Base-by-base conservation (phyloP, 2,329 filamentous ascomycete genomes). In the Podosphaera aphanis region DNA sequence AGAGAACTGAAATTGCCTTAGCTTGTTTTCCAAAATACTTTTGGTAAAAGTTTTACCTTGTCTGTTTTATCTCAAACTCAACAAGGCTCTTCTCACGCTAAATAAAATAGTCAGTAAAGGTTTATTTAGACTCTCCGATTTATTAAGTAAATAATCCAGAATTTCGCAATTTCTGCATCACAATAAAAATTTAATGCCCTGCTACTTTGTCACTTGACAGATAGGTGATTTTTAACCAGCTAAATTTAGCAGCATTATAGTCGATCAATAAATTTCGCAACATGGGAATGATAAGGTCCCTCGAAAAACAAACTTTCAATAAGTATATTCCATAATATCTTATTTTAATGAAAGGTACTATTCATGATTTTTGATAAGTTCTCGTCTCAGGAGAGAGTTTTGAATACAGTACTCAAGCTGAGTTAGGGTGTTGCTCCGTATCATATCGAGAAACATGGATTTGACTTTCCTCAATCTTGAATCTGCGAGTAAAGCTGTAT, bases 1-100 rank as follows among this genome's bases (percentile, higher is more conserved):
- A 52, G 70, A 70, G 54, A 54, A 46, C 51, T 50, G 50, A 47
- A 43, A 47, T 41, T 50, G n/a, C 20, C 47, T 27, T 19, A 35
- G 2, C 7, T 11, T 15, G n/a, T 1, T 5, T 25, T 29, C n/a
- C 5, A 39, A 37, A 20, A 11, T 10, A 8, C 7, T 8, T 19
- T 13, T 20, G 6, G 16, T 44, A 44, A 21, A 15, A 16, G 45
- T 55, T 7, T 39, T 20, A 63, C 63, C 61, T 66, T 47, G 71
- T 66, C 38, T 57, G 56, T 29, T 64, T 59, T 31, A 92, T 83
- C 20, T 79, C 51, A 44, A 55, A 47, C 31, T 47, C 46, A 23
- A 59, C 56, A 20, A 50, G 45, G 10, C 43, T 48, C 46, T 57
- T 56, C 48, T 59, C 55, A 20, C 43, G 46, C 57, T 60, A 49